These are phyloP conservation scores for Talaromyces adpressus DNA, from an alignment of 495 filamentous ascomycete species.

Conservation along the genomic window DNA sequence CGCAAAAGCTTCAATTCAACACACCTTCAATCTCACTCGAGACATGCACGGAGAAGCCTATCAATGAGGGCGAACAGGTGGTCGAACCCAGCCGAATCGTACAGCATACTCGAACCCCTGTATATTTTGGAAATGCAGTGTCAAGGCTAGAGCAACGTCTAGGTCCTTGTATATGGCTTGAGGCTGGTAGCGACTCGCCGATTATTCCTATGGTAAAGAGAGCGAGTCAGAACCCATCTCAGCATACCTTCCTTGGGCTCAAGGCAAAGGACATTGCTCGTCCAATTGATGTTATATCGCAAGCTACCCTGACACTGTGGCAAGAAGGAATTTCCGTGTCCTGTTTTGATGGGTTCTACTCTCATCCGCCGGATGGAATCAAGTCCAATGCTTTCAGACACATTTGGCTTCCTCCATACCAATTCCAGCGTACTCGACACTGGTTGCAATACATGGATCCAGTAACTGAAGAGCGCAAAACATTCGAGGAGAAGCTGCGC, in stretches of 20 bases:
- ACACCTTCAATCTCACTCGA: not conserved
- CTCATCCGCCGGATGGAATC: not conserved
- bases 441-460: slow-evolving; percentile 1
- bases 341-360: slow-evolving; percentile 7
- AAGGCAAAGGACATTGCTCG: slow-evolving; percentile 1
- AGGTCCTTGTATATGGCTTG: slow-evolving; percentile 25
- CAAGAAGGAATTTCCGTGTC: slow-evolving; percentile 12
- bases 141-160: slow-evolving; percentile 18
- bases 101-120: slow-evolving; percentile 23
- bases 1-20: not conserved
- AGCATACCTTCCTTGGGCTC: slow-evolving; percentile 8
- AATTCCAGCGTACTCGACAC: slow-evolving; percentile 2
- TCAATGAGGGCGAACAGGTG: not conserved
- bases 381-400: not conserved
- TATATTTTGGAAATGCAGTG: slow-evolving; percentile 26
- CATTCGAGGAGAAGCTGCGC: not conserved
- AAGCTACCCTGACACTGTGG: slow-evolving; percentile 19
- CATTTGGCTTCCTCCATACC: not conserved
- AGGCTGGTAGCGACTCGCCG: slow-evolving; percentile 25
- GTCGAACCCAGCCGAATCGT: slow-evolving; percentile 11
- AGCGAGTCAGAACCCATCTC: slow-evolving; percentile 4
- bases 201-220: slow-evolving; percentile 23
- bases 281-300: slow-evolving; percentile 15
- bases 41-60: not conserved
- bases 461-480: not conserved